Conservation (phyloP, 345 rosid genomes). For the Eucalyptus erythrocorys region DNA sequence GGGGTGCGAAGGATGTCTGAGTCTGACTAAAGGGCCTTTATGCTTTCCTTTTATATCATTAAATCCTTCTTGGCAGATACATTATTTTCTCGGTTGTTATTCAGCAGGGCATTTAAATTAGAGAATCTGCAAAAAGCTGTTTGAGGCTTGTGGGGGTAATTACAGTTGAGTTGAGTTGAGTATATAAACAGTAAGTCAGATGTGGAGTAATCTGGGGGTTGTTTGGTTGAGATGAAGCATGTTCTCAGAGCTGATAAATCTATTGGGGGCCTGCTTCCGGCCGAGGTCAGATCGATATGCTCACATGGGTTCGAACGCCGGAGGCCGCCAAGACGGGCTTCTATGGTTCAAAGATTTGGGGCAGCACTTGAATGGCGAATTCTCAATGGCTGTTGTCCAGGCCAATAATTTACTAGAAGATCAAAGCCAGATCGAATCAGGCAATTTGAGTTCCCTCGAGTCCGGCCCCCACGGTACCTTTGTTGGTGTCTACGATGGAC, state of each 20-base stretch:
- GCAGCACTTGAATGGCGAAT: constrained; percentile 37
- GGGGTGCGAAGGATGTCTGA: neutral
- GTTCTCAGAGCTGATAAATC: constrained; percentile 31
- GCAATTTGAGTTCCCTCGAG: constrained; percentile 25
- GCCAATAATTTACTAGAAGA: constrained; percentile 46
- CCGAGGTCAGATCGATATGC: constrained; percentile 4
- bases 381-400: constrained; percentile 47
- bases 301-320: constrained; percentile 6
- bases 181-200: neutral
- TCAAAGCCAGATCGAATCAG: constrained; percentile 43
- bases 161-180: neutral
- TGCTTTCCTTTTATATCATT: neutral
- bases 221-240: constrained; percentile 32
- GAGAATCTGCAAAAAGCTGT: neutral
- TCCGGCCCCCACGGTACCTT: constrained; percentile 37
- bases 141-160: neutral
- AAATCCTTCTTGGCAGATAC: neutral
- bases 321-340: constrained; percentile 33
- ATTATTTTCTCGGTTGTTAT: neutral
- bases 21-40: neutral
- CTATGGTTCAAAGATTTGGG: constrained; percentile 40
- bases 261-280: constrained; percentile 25
- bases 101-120: neutral
- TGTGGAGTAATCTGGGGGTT: neutral
- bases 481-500: constrained; percentile 41